A percentile compares a stretch with the other conserved stretches of the same genome.
phyloP scores from a whole-genome alignment of 306 rosid genomes.

The Astragalus membranaceus region DNA sequence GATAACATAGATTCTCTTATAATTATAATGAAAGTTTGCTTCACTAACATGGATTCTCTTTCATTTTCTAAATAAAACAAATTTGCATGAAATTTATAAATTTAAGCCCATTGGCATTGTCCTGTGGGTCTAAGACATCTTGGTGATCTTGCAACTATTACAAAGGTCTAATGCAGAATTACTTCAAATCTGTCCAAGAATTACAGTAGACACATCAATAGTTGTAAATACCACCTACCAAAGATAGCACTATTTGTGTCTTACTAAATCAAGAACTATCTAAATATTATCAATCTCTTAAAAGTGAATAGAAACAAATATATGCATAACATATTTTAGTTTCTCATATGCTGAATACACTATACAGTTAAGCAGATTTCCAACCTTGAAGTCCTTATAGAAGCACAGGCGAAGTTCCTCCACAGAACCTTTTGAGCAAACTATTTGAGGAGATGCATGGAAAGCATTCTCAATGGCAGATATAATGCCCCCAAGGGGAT shows the following conservation, averaged over 20 bases:
- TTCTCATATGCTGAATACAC: neutral
- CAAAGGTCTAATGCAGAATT: neutral
- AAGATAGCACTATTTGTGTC: neutral
- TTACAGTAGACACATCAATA: neutral
- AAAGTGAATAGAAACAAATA: neutral
- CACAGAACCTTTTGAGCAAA: conserved; percentile 57
- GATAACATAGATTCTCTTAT: neutral
- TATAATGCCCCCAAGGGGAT: conserved; percentile 87
- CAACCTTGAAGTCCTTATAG: conserved; percentile 81
- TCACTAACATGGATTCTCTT: neutral
- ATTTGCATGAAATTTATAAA: neutral
- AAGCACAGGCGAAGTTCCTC: conserved; percentile 82
- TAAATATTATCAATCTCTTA: neutral
- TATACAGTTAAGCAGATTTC: conserved; percentile 5
- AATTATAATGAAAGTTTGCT: neutral
- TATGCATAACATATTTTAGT: neutral
- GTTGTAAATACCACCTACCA: neutral
- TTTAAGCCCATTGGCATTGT: neutral
- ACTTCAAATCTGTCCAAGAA: conserved; percentile 4
- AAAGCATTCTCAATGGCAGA: conserved; percentile 92
- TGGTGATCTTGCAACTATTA: neutral
- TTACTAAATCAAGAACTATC: neutral
- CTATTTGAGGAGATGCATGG: conserved; percentile 57
- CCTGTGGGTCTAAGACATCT: neutral
- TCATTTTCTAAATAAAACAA: neutral